Base-by-base conservation (phyloP, 306 rosid genomes). In the Casuarina equisetifolia region DNA sequence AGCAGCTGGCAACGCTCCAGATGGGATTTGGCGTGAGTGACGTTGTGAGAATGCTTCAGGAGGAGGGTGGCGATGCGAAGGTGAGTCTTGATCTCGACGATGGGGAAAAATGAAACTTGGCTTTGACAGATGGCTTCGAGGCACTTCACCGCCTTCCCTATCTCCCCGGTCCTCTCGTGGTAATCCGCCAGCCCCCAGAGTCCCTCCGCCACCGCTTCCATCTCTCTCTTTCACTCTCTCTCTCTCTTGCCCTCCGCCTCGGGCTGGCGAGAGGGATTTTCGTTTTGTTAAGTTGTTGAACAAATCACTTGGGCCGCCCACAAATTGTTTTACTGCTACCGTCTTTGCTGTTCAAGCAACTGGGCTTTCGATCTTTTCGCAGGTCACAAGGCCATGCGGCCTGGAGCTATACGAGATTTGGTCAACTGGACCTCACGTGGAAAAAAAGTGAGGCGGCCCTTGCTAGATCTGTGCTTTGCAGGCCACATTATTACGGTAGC, bases 201-300 rank as follows among this genome's bases (percentile, higher is more conserved):
- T 51, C 98, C 98, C 81, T 92, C 97, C 12, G 93, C 97, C 71
- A 95, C 86, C 4, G 93, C 98, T 55, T 95, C 98, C 98, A 94
- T 94, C 25, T 4, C 45, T 52, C 39, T 0, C 46, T 16, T 35
- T 17, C 74, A 59, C 70, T 57, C 77, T 49, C 19, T 67, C 44
- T 67, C 44, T 25, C 32, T 25, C 32, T 25, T 25, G 32, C 32
- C 38, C 36, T 51, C 54, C 36, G 17, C 20, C 7, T 63, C 42
- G 9, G 40, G 6, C 62, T 11, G 2, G 12, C 51, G 3, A 13
- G 10, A 48, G 51, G 51, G 13, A 3, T 48, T 48, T 48, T 46
- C 0, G 11, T 46, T 46, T 46, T 46, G 12, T 9, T 46, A 48
- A 8, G 50, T 46, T 45, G 9, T 48, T 48, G 10, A 10, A 48